These are phyloP conservation scores for Agaricus subrufescens DNA, from an alignment of 768 basidiomycete genomes.

Conservation along the genomic window DNA sequence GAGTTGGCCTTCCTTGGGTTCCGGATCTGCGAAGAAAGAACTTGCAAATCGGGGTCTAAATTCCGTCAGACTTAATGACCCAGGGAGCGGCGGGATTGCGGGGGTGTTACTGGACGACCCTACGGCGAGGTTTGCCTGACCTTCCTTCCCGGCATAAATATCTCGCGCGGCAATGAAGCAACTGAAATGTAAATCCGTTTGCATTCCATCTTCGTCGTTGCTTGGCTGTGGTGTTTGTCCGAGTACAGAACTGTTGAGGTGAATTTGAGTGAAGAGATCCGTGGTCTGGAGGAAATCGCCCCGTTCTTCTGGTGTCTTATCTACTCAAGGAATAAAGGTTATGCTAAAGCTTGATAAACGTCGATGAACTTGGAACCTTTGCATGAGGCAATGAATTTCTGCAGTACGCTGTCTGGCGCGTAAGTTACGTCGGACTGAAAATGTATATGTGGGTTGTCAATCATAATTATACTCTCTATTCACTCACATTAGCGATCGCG, in stretches of 20 bases:
- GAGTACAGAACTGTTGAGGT: slow-evolving; percentile 58
- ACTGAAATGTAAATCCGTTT: slow-evolving; percentile 83
- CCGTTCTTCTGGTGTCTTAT: slow-evolving; percentile 66
- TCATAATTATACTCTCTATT: neutral
- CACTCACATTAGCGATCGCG: slow-evolving; percentile 71
- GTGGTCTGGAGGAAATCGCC: slow-evolving; percentile 74
- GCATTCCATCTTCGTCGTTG: slow-evolving; percentile 34
- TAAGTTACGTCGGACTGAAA: slow-evolving; percentile 53
- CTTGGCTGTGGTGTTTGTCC: slow-evolving; percentile 61
- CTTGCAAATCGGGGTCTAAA: neutral
- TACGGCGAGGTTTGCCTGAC: neutral
- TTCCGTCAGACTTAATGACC: neutral
- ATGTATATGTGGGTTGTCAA: neutral
- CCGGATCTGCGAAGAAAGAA: neutral
- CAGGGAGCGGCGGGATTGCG: neutral
- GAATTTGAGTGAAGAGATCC: slow-evolving; percentile 72
- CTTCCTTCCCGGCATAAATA: slow-evolving; percentile 17
- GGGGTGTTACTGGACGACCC: slow-evolving; percentile 14
- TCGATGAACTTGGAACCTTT: slow-evolving; percentile 34
- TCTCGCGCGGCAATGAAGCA: slow-evolving; percentile 74
- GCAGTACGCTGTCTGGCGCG: slow-evolving; percentile 52
- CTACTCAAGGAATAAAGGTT: slow-evolving; percentile 27
- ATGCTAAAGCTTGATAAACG: neutral
- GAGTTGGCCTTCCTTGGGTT: slow-evolving; percentile 15
- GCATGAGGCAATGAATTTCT: slow-evolving; percentile 62